Evolutionary conservation across 305 asterid genomes (phyloP).

Genomic region (Fraxinus velutina): DNA sequence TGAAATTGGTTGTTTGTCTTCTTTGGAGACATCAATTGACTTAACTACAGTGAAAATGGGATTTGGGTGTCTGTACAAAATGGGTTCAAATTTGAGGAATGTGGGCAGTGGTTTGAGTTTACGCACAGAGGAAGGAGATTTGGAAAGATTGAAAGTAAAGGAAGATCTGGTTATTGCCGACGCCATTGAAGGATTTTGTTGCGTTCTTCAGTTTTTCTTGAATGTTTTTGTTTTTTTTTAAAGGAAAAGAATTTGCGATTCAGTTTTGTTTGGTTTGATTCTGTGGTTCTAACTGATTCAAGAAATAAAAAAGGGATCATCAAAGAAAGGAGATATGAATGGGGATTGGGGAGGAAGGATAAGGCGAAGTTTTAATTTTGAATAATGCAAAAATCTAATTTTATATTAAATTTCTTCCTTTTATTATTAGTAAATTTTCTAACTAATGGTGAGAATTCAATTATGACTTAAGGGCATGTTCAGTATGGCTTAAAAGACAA

Average conservation of each 20-base stretch:
- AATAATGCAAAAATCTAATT: neutral
- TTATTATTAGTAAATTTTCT: too few species aligned
- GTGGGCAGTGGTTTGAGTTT: constrained; percentile 36
- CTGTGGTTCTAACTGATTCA: neutral
- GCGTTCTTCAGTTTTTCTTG: constrained; percentile 4
- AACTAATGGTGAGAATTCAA: too few species aligned
- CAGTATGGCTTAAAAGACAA: too few species aligned
- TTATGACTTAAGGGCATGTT: too few species aligned
- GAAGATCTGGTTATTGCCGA: constrained; percentile 59
- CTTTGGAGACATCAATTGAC: constrained; percentile 73
- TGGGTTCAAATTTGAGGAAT: constrained; percentile 25
- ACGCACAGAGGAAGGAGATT: constrained; percentile 33
- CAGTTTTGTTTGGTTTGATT: neutral
- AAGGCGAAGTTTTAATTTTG: neutral
- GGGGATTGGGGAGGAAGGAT: neutral
- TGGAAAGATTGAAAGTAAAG: constrained; percentile 48
- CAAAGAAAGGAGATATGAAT: neutral
- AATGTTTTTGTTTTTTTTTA: neutral
- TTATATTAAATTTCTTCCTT: neutral
- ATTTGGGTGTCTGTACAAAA: constrained; percentile 9
- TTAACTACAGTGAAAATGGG: constrained; percentile 25
- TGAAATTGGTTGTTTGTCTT: constrained; percentile 56
- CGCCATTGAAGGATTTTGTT: constrained; percentile 39
- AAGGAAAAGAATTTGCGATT: neutral
- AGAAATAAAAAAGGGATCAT: neutral